Evolutionary conservation across 108 stramenopile species (phyloP).

Genomic region (Epipyxis sp.): DNA sequence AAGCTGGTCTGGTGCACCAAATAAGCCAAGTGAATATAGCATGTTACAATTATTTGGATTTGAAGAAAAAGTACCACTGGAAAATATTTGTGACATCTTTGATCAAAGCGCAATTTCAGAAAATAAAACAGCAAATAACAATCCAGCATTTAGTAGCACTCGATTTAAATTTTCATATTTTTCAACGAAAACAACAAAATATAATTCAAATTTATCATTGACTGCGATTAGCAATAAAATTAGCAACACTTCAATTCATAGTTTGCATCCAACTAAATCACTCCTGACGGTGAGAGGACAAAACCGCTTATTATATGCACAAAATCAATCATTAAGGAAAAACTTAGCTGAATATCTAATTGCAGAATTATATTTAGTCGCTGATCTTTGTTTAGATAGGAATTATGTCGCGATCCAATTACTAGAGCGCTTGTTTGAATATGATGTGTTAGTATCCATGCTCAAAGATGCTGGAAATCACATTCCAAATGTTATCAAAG

Average conservation of each 20-base stretch:
- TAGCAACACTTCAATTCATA: too few relatives aligned
- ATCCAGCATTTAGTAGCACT: background rate
- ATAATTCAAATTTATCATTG: too few relatives aligned
- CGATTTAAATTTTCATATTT: background rate
- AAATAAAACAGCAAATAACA: background rate
- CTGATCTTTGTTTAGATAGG: slow-evolving; percentile 30
- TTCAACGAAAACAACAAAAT: background rate
- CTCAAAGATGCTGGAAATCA: background rate
- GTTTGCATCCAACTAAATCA: background rate
- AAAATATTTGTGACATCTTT: background rate
- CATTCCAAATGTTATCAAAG: slow-evolving; percentile 1
- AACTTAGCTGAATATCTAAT: slow-evolving; percentile 14
- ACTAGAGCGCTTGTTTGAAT: slow-evolving; percentile 17
- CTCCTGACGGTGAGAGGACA: background rate
- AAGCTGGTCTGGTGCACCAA: background rate
- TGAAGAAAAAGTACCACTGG: background rate
- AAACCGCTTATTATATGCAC: too few relatives aligned
- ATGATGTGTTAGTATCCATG: slow-evolving; percentile 21
- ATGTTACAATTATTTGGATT: background rate
- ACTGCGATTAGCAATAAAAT: too few relatives aligned
- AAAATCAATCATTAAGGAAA: too few relatives aligned
- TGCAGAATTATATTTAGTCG: slow-evolving; percentile 20
- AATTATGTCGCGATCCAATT: slow-evolving; percentile 27
- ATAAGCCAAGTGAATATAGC: slow-evolving; percentile 8
- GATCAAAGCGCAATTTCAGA: background rate